phyloP scores from a whole-genome alignment of 768 basidiomycete genomes.

The Lactarius evosmus region DNA sequence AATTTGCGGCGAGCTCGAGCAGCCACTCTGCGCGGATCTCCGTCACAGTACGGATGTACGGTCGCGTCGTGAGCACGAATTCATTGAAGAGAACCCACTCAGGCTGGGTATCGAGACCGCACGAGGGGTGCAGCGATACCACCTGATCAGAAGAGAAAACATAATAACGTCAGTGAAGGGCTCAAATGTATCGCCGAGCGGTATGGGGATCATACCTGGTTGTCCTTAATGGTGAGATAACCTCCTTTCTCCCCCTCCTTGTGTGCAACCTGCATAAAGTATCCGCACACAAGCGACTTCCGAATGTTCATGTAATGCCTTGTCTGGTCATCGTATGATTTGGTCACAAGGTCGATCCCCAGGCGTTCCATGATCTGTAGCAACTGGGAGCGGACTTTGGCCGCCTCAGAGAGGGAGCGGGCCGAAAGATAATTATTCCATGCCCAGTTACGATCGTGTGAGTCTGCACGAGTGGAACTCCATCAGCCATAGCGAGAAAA shows the following conservation, averaged over 20 bases:
- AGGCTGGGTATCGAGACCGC: conserved; percentile 80
- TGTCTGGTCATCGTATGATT: conserved; percentile 51
- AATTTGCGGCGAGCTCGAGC: conserved; percentile 56
- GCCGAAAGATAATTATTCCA: conserved; percentile 86
- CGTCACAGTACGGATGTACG: conserved; percentile 91
- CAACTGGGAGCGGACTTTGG: conserved; percentile 89
- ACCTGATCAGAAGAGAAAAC: conserved; percentile 40
- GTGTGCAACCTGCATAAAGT: conserved; percentile 98
- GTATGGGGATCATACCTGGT: conserved; percentile 56
- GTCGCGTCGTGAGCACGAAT: conserved; percentile 87
- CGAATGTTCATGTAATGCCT: conserved; percentile 67
- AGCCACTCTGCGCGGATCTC: conserved; percentile 86
- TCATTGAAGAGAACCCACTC: conserved; percentile 95
- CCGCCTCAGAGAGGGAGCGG: conserved; percentile 83
- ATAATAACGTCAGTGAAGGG: background rate
- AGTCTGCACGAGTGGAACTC: background rate
- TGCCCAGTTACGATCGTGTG: conserved; percentile 80
- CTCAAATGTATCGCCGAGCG: too few species aligned
- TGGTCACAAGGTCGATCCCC: conserved; percentile 72
- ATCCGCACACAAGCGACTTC: conserved; percentile 83
- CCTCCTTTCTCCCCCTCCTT: conserved; percentile 86
- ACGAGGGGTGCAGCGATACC: conserved; percentile 80
- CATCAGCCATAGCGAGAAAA: background rate
- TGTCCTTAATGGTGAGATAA: conserved; percentile 92
- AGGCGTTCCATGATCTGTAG: conserved; percentile 88